Evolutionary conservation across 2,329 filamentous ascomycete species (phyloP), one percentile per base, ranked within the genome.

Genomic region (Fusarium veterinarium): DNA sequence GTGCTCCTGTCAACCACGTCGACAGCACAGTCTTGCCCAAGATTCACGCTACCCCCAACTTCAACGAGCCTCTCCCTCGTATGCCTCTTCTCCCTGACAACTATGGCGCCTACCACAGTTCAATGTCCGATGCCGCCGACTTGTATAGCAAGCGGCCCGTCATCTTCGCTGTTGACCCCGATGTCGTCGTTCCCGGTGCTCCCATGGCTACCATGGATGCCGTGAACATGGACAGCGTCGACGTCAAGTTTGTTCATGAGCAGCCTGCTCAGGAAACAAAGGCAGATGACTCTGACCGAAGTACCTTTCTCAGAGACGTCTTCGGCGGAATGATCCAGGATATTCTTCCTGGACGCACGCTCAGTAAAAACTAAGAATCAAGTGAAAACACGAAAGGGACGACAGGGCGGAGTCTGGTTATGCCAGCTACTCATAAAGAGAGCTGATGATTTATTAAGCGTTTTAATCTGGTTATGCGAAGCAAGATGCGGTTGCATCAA

Each of bases 61-160:
- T 75, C 30, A 78, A 82, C 19, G 81, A 83, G 75, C 75, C 77
- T 44, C 78, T 82, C 67, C 83, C 89, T 55, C 88, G 87, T 71
- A 86, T 91, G 38, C 90, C 90, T 37, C 83, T 91, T 10, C 84
- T 91, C 14, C 89, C 89, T 17, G 89, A 91, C 80, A 89, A 87
- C 83, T 88, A 86, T 80, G 76, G 79, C 51, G 79, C 81, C 44
- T 55, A 67, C 14, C 81, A 85, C 58, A 84, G 86, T 71, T 78
- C 76, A 2, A 81, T 85, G 40, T 85, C 88, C 72, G 78, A 81
- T 19, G 59, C 77, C 17, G 84, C 88, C 64, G 80, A 79, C 8
- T 71, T 86, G 42, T 75, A 57, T 74, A 46, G 83, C 85, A 20
- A 82, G 87, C 77, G 88, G 88, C 71, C 67, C 77, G 83, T 84